These are phyloP conservation scores for Rhazya stricta DNA, from an alignment of 257 asterid genomes.

Conservation along the genomic window DNA sequence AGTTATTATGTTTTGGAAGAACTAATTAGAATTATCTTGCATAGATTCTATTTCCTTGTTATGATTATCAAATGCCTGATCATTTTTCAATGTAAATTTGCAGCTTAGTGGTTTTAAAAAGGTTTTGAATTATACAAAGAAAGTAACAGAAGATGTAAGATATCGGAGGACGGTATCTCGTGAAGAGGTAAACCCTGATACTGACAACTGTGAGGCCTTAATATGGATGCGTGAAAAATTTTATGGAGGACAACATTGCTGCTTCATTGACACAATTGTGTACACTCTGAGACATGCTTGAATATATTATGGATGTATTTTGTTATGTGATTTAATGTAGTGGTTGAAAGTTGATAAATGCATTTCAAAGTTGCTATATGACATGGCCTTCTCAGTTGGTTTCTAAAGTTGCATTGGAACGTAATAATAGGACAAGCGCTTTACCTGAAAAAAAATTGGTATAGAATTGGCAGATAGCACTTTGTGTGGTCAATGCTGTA, in stretches of 20 bases:
- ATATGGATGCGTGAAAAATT: background rate
- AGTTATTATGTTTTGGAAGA: background rate
- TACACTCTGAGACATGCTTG: background rate
- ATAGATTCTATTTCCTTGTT: constrained; percentile 5
- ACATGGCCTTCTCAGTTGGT: background rate
- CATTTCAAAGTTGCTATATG: background rate
- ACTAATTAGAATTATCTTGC: constrained; percentile 5
- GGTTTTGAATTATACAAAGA: constrained; percentile 91
- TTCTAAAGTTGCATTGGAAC: background rate
- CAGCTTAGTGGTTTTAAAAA: constrained; percentile 99
- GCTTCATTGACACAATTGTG: background rate
- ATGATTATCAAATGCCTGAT: constrained; percentile 13
- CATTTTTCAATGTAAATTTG: constrained; percentile 32
- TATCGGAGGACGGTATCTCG: constrained; percentile 82
- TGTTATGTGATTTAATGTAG: background rate
- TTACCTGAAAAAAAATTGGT: background rate
- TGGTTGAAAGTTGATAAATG: background rate
- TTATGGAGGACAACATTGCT: background rate
- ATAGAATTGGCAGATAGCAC: background rate
- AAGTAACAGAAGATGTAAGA: constrained; percentile 79
- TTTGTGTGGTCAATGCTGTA: background rate
- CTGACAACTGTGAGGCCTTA: background rate
- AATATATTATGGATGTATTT: background rate
- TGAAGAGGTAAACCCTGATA: constrained; percentile 65
- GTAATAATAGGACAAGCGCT: background rate